Evolutionary conservation across 805 yeast genomes (phyloP).

Genomic region (Ogataea ganodermae): DNA sequence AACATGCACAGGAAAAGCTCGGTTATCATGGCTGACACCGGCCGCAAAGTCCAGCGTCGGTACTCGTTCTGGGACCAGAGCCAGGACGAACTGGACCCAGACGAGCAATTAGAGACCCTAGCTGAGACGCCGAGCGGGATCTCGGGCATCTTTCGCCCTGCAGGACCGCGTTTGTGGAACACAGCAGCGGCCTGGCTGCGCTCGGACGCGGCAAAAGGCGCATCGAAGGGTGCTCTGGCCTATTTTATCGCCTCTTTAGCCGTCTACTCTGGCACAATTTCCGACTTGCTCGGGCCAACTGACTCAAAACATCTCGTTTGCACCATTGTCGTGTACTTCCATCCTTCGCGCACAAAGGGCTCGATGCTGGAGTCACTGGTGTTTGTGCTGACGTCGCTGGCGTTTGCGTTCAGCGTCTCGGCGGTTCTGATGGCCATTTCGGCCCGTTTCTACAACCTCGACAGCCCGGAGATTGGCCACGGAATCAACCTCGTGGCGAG

Average conservation of each 20-base stretch:
- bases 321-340: constrained; percentile 82
- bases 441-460: constrained; percentile 39
- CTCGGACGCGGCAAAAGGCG: constrained; percentile 27
- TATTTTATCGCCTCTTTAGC: constrained; percentile 73
- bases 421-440: constrained; percentile 54
- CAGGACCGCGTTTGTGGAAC: constrained; percentile 12
- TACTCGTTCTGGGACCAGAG: constrained; percentile 34
- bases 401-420: constrained; percentile 55
- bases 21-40: constrained; percentile 48
- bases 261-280: constrained; percentile 58
- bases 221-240: constrained; percentile 70
- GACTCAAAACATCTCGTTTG: constrained; percentile 82
- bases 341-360: constrained; percentile 77
- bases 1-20: constrained; percentile 36
- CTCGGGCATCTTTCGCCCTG: constrained; percentile 6
- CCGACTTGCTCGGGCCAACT: constrained; percentile 56
- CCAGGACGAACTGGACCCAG: constrained; percentile 24
- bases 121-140: not conserved
- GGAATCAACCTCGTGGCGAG: constrained; percentile 54
- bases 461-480: constrained; percentile 48
- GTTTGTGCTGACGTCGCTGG: constrained; percentile 57
- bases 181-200: not conserved
- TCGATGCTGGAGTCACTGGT: constrained; percentile 74
- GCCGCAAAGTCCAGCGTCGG: constrained; percentile 35
- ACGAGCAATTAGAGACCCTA: constrained; percentile 9